These are phyloP conservation scores for Mortierella sp. DNA, from an alignment of 371 early-diverging fungal species.

Conservation along the genomic window DNA sequence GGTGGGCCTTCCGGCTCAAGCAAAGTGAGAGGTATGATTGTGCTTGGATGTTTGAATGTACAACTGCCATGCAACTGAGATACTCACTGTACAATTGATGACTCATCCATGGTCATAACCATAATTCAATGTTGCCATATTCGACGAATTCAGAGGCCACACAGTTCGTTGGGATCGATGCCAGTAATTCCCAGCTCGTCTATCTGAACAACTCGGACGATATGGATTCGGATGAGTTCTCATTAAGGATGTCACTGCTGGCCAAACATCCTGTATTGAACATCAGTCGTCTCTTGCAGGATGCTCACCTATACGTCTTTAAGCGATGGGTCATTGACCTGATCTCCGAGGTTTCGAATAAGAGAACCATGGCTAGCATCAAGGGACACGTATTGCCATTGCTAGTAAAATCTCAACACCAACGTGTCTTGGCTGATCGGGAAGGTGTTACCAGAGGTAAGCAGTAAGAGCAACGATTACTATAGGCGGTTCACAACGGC, in stretches of 20 bases:
- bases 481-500: no score
- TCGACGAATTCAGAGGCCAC: constrained; percentile 50
- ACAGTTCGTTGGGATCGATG: constrained; percentile 85
- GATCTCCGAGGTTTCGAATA: constrained; percentile 60
- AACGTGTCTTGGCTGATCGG: constrained; percentile 70
- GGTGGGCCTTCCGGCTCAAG: constrained; percentile 57
- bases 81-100: neutral
- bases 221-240: constrained; percentile 67
- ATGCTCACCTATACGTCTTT: constrained; percentile 92
- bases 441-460: constrained; percentile 77
- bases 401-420: constrained; percentile 82
- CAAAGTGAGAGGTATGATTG: constrained; percentile 65
- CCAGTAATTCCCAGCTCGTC: constrained; percentile 76
- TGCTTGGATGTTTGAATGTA: neutral
- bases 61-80: no score
- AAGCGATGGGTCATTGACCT: constrained; percentile 91
- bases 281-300: constrained; percentile 61
- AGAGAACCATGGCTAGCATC: constrained; percentile 78
- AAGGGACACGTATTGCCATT: constrained; percentile 88
- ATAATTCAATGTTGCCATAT: neutral
- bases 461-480: no score
- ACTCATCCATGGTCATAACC: constrained; percentile 16
- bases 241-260: constrained; percentile 79
- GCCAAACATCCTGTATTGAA: constrained; percentile 58
- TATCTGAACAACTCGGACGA: constrained; percentile 62